Evolutionary conservation across 805 yeast genomes (phyloP), one percentile per base, ranked within the genome.

Genomic region (Metschnikowia drakensbergensis): DNA sequence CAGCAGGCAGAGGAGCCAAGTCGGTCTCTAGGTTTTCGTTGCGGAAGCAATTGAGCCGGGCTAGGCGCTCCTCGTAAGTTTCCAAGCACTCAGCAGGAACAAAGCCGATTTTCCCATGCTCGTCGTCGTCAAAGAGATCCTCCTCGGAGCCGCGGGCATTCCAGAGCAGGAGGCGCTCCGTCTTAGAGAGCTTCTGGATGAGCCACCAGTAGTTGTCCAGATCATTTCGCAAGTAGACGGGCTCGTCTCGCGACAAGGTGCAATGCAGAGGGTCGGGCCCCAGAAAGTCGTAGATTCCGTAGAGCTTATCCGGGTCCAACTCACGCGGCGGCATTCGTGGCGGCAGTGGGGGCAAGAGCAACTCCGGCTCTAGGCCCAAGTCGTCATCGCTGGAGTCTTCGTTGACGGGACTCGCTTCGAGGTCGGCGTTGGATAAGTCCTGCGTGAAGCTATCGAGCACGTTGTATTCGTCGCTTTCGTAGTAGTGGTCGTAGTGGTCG

Each of bases 161-260:
- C 46, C 52, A 45, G 37, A 51, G 52, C 28, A 41, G 47, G 35
- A 37, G 51, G 65, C 57, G 52, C 51, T 71, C 75, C 13, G 55
- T 51, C 51, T 68, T 71, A 10, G 65, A 61, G 41, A 70, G 49
- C 49, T 78, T 75, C 28, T 71, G 65, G 28, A 94, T 92, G 8
- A 92, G 72, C 98, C 99, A 94, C 99, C 99, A 94, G 68, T 94
- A 94, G 52, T 88, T 79, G 67, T 94, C 97, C 42, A 86, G 83
- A 61, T 94, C 99, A 61, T 89, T 90, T 32, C 94, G 69, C 17
- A 94, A 69, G 38, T 79, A 72, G 54, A 95, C 92, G 1, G 95
- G 83, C 58, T 89, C 96, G 60, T 92, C 91, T 54, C 88, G 82
- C 22, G 71, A 64, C 8, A 92, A 75, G 49, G 85, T 82, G 56